Base-by-base conservation (phyloP, 2,329 filamentous ascomycete genomes). In the Blumeriella jaapii region DNA sequence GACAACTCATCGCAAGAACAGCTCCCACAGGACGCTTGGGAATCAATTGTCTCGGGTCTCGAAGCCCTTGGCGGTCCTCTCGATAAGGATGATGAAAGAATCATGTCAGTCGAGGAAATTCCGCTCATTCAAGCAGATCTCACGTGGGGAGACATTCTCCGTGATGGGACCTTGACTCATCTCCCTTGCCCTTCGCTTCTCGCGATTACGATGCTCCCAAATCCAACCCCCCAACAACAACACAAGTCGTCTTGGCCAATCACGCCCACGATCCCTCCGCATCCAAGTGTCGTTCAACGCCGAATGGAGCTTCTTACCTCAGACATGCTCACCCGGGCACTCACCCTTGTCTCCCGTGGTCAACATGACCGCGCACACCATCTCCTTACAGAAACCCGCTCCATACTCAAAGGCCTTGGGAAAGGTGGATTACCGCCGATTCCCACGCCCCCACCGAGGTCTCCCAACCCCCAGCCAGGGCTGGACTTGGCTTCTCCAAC, bases 301-400 rank as follows among this genome's bases (percentile, higher is more conserved):
- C 81, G 91, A 29, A 98, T 98, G 91, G 91, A 98, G 60, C 68
- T 98, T 18, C 71, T 98, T 34, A 96, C 91, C 2, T 96, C 89
- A 1, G 91, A 98, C 57, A 98, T 98, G 91, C 71, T 98, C 44
- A 93, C 85, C 6, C 72, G 91, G 39, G 87, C 91, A 10, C 64
- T 98, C 41, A 94, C 86, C 0, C 71, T 98, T 13, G 87, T 96
- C 13, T 84, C 84, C 41, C 76, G 86, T 23, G 85, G 84, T 20
- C 89, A 96, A 60, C 84, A 95, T 55, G 91, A 98, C 53, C 81
- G 87, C 22, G 91, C 87, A 0, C 82, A 93, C 49, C 93, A 93
- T 37, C 73, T 98, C 3, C 69, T 98, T 23, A 83, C 81, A 45
- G 91, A 98, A 63, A 98, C 91, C 3, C 74, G 89, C 23, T 93